phyloP scores from a whole-genome alignment of 1,139 yeast species.

The Blastobotrys apis region DNA sequence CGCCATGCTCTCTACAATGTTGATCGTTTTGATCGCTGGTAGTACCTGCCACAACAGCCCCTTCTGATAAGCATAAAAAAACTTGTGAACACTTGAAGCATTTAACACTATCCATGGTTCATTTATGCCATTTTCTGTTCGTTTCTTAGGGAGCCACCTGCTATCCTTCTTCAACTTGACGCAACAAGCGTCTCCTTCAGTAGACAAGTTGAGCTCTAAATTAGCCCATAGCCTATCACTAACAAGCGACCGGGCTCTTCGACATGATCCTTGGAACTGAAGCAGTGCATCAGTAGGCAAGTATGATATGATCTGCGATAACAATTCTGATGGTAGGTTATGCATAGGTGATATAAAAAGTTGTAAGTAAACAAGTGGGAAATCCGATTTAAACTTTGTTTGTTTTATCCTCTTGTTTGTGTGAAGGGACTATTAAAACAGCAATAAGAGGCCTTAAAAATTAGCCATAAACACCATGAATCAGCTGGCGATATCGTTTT shows the following conservation, averaged over 20 bases:
- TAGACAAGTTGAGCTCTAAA: slow-evolving; percentile 16
- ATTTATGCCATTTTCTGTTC: neutral
- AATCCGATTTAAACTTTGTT: no score
- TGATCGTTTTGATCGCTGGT: slow-evolving; percentile 13
- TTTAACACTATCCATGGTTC: slow-evolving; percentile 17
- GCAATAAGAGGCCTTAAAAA: no score
- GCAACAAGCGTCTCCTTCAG: no score
- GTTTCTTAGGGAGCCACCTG: no score
- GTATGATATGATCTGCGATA: slow-evolving; percentile 4
- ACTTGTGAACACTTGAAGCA: slow-evolving; percentile 4
- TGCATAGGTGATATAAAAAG: neutral
- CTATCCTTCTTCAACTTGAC: no score
- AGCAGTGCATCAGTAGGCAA: slow-evolving; percentile 5
- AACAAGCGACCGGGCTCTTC: slow-evolving; percentile 9
- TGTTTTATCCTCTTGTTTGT: no score
- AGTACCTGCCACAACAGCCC: slow-evolving; percentile 12
- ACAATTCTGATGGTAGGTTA: slow-evolving; percentile 13
- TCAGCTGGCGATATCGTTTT: no score
- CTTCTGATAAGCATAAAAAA: slow-evolving; percentile 10
- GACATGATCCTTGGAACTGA: slow-evolving; percentile 7
- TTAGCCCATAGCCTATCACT: slow-evolving; percentile 15
- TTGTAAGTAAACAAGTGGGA: no score
- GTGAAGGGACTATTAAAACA: no score
- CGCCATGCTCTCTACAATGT: slow-evolving; percentile 13
- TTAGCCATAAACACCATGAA: no score